These are phyloP conservation scores for Casuarina equisetifolia DNA, from an alignment of 306 rosid species.

Conservation along the genomic window DNA sequence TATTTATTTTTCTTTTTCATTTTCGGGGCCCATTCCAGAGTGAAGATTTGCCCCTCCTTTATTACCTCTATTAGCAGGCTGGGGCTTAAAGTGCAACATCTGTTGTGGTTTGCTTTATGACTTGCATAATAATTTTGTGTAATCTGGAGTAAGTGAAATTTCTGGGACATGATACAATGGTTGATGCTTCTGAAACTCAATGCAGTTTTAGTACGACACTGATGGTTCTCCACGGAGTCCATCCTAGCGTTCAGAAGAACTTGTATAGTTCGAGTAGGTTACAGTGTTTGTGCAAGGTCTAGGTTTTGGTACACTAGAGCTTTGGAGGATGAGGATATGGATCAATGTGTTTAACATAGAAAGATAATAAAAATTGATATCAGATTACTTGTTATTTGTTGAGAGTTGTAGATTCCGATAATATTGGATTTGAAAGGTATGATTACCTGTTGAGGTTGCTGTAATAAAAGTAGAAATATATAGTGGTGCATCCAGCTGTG, in stretches of 20 bases:
- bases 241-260: not conserved
- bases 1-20: not conserved
- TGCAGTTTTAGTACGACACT: not conserved
- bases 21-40: not conserved
- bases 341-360: not conserved
- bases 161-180: not conserved
- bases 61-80: not conserved
- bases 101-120: constrained; percentile 3
- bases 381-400: not conserved
- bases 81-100: not conserved
- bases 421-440: too few relatives aligned
- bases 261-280: not conserved
- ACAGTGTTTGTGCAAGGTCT: not conserved
- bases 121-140: not conserved
- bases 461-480: not conserved
- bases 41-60: not conserved
- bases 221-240: not conserved
- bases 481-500: not conserved
- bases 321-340: too few relatives aligned
- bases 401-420: not conserved
- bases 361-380: not conserved
- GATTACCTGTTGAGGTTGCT: not conserved
- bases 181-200: not conserved
- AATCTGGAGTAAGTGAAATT: not conserved
- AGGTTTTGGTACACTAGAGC: too few relatives aligned